Conservation (phyloP, 345 rosid species). For the Microcos paniculata region DNA sequence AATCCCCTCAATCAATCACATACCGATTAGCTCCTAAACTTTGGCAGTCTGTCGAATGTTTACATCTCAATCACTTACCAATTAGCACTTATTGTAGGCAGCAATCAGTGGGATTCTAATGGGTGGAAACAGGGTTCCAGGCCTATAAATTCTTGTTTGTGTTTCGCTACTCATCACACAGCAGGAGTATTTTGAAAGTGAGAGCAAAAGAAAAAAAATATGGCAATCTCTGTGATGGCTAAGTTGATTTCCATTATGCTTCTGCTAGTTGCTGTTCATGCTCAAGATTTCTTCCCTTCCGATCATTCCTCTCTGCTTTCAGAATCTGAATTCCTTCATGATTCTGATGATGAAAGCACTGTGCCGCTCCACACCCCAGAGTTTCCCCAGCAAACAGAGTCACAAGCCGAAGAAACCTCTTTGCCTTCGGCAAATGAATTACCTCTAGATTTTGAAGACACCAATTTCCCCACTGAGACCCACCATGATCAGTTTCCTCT, state of each 20-base stretch:
- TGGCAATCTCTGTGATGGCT: not conserved
- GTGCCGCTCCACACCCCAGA: not conserved
- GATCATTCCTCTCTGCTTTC: not conserved
- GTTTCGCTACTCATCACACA: not conserved
- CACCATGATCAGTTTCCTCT: not conserved
- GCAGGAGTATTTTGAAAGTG: not conserved
- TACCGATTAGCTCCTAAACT: too few relatives aligned
- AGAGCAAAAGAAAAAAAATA: not conserved
- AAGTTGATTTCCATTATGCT: not conserved
- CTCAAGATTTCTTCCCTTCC: not conserved
- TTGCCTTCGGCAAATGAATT: not conserved
- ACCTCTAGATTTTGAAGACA: too few relatives aligned
- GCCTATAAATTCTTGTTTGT: not conserved
- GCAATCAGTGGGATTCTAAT: not conserved
- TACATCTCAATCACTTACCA: too few relatives aligned
- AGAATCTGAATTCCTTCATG: not conserved
- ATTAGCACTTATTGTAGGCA: not conserved
- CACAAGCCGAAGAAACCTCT: not conserved
- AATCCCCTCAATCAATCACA: too few relatives aligned
- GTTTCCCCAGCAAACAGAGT: not conserved
- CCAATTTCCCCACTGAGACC: not conserved
- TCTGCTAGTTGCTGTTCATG: not conserved
- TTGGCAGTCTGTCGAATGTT: too few relatives aligned
- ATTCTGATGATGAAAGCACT: not conserved
- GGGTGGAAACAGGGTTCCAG: not conserved